Conservation (phyloP, 2,329 filamentous ascomycete genomes). For the Phialocephala subalpina region DNA sequence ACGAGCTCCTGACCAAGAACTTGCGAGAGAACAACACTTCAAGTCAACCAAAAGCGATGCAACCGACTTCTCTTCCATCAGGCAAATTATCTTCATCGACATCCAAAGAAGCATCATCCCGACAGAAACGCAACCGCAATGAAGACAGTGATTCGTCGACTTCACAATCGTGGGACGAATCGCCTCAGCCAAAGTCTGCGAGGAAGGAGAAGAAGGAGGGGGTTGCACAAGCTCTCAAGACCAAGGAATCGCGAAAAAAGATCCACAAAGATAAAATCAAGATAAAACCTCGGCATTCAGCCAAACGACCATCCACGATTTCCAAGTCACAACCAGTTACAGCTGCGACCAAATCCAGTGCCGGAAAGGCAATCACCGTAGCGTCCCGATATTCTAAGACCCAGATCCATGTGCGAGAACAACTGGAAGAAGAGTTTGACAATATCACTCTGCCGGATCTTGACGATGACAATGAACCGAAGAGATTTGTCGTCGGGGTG, state of each 20-base stretch:
- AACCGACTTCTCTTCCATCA: background rate
- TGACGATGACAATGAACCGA: background rate
- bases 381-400: background rate
- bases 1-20: background rate
- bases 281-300: background rate
- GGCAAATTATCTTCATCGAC: no score
- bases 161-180: background rate
- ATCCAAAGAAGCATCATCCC: no score
- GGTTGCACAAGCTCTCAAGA: background rate
- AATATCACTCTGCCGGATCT: background rate
- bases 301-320: background rate
- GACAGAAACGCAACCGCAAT: background rate
- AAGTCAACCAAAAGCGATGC: background rate
- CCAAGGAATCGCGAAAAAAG: background rate
- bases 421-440: background rate
- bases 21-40: background rate
- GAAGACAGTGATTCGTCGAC: background rate
- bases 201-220: background rate
- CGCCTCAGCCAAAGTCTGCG: background rate
- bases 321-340: background rate
- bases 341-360: background rate
- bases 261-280: background rate
- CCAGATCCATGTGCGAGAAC: background rate
- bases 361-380: background rate
- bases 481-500: slow-evolving; percentile 26